phyloP scores from a whole-genome alignment of 2,329 filamentous ascomycete genomes.

The Lecanicillium sp. region DNA sequence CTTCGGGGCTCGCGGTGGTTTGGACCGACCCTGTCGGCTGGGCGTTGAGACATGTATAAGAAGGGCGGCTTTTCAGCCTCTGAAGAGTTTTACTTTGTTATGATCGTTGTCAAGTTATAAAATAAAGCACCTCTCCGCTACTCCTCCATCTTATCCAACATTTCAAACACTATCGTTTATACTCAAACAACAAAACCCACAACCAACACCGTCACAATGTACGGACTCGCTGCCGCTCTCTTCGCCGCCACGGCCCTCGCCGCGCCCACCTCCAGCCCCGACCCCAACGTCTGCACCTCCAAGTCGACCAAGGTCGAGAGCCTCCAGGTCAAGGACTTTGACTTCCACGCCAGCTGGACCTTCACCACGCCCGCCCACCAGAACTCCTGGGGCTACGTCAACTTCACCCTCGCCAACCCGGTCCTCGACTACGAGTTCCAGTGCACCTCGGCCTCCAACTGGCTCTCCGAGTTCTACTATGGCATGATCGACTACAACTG shows the following conservation, averaged over 20 bases:
- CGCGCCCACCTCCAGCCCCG: slow-evolving; percentile 15
- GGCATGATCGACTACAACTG: slow-evolving; percentile 41
- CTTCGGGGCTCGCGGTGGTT: background rate
- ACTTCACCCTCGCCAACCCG: slow-evolving; percentile 45
- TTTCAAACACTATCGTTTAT: background rate
- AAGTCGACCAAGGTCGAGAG: slow-evolving; percentile 17
- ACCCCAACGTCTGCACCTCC: slow-evolving; percentile 18
- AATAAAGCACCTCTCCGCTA: background rate
- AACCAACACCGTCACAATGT: slow-evolving; percentile 17
- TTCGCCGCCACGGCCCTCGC: slow-evolving; percentile 22
- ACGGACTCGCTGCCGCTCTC: slow-evolving; percentile 19
- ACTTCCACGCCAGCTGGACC: slow-evolving; percentile 42
- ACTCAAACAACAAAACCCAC: background rate
- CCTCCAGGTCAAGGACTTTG: slow-evolving; percentile 40
- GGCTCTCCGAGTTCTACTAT: slow-evolving; percentile 45
- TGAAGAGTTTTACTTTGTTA: background rate
- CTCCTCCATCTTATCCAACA: background rate
- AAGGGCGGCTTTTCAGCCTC: slow-evolving; percentile 3
- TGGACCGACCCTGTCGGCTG: background rate
- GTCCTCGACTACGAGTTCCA: slow-evolving; percentile 30
- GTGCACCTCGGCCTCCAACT: slow-evolving; percentile 37
- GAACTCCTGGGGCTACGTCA: slow-evolving; percentile 40
- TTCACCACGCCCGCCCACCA: slow-evolving; percentile 48
- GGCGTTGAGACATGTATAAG: slow-evolving; percentile 11
- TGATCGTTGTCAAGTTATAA: background rate